phyloP scores from a whole-genome alignment of 306 rosid species.

The Cotoneaster glaucophyllus region DNA sequence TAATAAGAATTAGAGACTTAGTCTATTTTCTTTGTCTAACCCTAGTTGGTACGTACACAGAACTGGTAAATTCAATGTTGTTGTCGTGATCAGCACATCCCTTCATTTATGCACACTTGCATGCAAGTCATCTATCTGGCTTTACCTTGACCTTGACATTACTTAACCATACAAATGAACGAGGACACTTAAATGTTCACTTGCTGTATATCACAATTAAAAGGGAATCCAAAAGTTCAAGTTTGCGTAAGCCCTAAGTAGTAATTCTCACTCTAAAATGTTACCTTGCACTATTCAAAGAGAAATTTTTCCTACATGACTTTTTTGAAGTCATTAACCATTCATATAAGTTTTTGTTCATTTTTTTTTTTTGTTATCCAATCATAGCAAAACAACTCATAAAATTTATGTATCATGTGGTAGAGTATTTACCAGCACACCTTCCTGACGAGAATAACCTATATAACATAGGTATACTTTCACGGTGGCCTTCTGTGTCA shows the following conservation, averaged over 20 bases:
- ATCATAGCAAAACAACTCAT: not conserved
- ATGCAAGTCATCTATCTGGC: not conserved
- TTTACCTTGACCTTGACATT: not conserved
- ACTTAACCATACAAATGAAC: not conserved
- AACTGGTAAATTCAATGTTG: not conserved
- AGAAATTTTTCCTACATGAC: too few relatives aligned
- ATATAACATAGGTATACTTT: too few relatives aligned
- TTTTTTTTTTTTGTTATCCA: too few relatives aligned
- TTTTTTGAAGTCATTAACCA: too few relatives aligned
- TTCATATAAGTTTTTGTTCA: too few relatives aligned
- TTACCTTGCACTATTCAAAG: too few relatives aligned
- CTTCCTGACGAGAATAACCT: too few relatives aligned
- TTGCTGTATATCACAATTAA: not conserved
- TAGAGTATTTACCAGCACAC: not conserved
- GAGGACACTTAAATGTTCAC: not conserved
- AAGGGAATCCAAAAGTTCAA: not conserved
- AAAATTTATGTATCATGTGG: not conserved
- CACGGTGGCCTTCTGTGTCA: too few relatives aligned
- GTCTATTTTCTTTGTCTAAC: not conserved
- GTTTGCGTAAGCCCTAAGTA: too few relatives aligned
- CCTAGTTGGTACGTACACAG: not conserved
- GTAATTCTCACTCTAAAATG: too few relatives aligned
- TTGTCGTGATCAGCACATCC: not conserved
- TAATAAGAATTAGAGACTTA: not conserved
- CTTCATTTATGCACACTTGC: not conserved